Percentiles rank a stretch among this genome's conserved stretches.
phyloP scores from a whole-genome alignment of 805 yeast species.

The Citeromyces nyonsensis region DNA sequence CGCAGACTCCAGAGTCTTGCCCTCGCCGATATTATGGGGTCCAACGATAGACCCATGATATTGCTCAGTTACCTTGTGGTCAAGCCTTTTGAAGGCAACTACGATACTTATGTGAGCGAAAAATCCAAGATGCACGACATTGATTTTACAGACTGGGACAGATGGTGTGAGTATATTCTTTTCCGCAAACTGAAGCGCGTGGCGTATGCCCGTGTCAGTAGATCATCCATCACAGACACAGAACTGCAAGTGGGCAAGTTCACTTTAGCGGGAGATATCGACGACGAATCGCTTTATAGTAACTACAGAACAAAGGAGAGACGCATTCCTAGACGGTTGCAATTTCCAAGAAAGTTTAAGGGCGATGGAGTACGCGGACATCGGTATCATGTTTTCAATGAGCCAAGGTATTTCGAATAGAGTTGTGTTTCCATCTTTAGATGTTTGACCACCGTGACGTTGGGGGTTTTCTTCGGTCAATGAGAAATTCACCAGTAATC shows the following conservation, averaged over 20 bases:
- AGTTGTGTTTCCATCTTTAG: too few relatives aligned
- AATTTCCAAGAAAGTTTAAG: slow-evolving; percentile 66
- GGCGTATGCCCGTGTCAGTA: slow-evolving; percentile 86
- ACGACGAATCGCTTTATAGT: slow-evolving; percentile 8
- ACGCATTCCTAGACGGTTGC: slow-evolving; percentile 39
- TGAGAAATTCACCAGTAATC: too few relatives aligned
- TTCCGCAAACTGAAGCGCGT: slow-evolving; percentile 76
- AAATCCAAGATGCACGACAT: slow-evolving; percentile 82
- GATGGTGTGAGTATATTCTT: slow-evolving; percentile 96
- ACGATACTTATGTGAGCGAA: slow-evolving; percentile 80
- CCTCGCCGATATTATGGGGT: slow-evolving; percentile 67
- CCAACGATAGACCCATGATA: slow-evolving; percentile 69
- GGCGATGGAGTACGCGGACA: slow-evolving; percentile 95
- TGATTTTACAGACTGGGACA: slow-evolving; percentile 85
- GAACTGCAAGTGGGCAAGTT: slow-evolving; percentile 94
- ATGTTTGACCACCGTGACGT: too few relatives aligned
- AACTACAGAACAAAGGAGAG: slow-evolving; percentile 40
- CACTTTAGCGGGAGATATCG: slow-evolving; percentile 26
- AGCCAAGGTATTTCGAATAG: slow-evolving; percentile 61
- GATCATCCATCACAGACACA: slow-evolving; percentile 92
- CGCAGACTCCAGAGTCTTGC: slow-evolving; percentile 74
- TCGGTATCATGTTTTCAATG: slow-evolving; percentile 85
- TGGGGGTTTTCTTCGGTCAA: too few relatives aligned
- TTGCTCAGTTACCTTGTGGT: slow-evolving; percentile 86
- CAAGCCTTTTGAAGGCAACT: slow-evolving; percentile 76